A percentile compares a stretch with the other conserved stretches of the same genome.
phyloP scores from a whole-genome alignment of 345 rosid genomes.

The Passiflora organensis region DNA sequence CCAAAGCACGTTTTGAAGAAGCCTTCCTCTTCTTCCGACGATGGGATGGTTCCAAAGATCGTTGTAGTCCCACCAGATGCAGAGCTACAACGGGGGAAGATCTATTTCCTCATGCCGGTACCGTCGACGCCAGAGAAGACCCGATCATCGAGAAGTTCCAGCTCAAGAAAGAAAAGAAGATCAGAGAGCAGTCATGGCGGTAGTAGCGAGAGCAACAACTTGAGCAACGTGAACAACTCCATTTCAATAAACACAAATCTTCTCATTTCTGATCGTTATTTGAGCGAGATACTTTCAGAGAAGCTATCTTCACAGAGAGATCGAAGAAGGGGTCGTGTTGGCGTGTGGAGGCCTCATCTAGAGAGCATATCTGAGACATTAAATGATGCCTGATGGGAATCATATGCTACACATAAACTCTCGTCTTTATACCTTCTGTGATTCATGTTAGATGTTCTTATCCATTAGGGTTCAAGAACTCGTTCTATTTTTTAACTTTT shows the following conservation, averaged over 20 bases:
- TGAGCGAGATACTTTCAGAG: slow-evolving; percentile 92
- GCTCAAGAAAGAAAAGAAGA: slow-evolving; percentile 16
- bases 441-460: slow-evolving; percentile 19
- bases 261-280: slow-evolving; percentile 61
- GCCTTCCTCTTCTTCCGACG: slow-evolving; percentile 52
- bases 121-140: slow-evolving; percentile 32
- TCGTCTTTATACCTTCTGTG: not conserved
- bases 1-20: slow-evolving; percentile 87
- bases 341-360: slow-evolving; percentile 93
- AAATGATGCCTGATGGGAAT: slow-evolving; percentile 24
- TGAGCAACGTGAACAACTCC: slow-evolving; percentile 8
- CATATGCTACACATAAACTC: not conserved
- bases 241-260: slow-evolving; percentile 33
- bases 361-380: slow-evolving; percentile 72
- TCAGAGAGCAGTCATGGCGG: slow-evolving; percentile 6
- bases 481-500: slow-evolving; percentile 9
- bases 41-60: slow-evolving; percentile 58
- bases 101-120: slow-evolving; percentile 81
- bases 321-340: slow-evolving; percentile 79
- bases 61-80: slow-evolving; percentile 89
- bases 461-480: slow-evolving; percentile 25
- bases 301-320: slow-evolving; percentile 69
- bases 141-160: slow-evolving; percentile 17
- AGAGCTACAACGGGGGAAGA: slow-evolving; percentile 87
- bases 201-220: slow-evolving; percentile 16